Evolutionary conservation across 768 basidiomycete genomes (phyloP).

Genomic region (Suillus sp.): DNA sequence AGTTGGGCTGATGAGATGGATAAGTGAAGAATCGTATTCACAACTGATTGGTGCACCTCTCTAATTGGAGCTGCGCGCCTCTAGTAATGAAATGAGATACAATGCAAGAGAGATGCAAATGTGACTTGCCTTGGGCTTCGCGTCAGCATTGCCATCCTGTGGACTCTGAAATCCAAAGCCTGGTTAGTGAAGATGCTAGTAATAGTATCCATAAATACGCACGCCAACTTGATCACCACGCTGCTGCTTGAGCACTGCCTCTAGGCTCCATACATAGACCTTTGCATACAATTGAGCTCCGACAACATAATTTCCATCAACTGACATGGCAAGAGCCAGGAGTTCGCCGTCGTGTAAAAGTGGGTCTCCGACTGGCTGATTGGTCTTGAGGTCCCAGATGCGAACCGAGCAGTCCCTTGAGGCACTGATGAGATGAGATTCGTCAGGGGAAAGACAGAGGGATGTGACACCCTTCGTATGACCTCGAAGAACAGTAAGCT

Average conservation of each 20-base stretch:
- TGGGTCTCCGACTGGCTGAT: not conserved
- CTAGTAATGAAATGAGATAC: not conserved
- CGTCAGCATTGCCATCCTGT: not conserved
- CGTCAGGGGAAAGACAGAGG: not conserved
- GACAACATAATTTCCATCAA: not conserved
- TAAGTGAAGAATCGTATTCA: not conserved
- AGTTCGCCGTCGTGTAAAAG: slow-evolving; percentile 4
- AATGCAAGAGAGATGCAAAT: not conserved
- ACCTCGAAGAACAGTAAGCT: not conserved
- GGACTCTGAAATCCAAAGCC: not conserved
- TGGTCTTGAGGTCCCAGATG: slow-evolving; percentile 1
- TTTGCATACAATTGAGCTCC: slow-evolving; percentile 6
- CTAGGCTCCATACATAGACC: not conserved
- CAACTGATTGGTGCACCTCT: not conserved
- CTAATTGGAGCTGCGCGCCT: not conserved
- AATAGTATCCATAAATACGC: not conserved
- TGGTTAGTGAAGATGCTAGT: not conserved
- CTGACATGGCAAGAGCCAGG: not conserved
- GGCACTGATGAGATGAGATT: not conserved
- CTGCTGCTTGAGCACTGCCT: not conserved
- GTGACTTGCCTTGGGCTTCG: not conserved
- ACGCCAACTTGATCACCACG: not conserved
- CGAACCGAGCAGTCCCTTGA: slow-evolving; percentile 6
- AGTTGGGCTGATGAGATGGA: not conserved
- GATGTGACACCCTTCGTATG: not conserved